These are phyloP conservation scores for Dactylellina drechsleri DNA, from an alignment of 2,329 filamentous ascomycete genomes.

Conservation along the genomic window DNA sequence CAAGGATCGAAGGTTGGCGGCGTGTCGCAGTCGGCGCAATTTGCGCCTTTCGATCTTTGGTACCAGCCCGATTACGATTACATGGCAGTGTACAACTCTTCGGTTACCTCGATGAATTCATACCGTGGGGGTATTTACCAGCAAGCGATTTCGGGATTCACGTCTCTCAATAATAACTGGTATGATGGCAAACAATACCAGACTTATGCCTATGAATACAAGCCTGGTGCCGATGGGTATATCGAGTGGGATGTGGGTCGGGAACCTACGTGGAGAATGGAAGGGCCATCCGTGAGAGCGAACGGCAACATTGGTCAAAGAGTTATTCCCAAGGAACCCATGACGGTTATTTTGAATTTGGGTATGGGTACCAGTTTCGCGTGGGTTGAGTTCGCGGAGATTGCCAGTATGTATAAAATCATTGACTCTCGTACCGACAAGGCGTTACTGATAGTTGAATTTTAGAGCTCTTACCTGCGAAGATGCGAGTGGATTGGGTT, in stretches of 20 bases:
- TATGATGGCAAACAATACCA: constrained; percentile 68
- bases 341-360: constrained; percentile 68
- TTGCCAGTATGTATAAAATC: constrained; percentile 27
- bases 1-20: constrained; percentile 59
- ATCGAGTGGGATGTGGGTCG: constrained; percentile 68
- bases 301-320: constrained; percentile 67
- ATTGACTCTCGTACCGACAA: background rate
- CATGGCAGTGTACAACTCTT: constrained; percentile 66
- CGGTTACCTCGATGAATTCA: constrained; percentile 65
- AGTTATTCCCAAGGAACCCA: constrained; percentile 67
- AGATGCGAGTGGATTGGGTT: constrained; percentile 69
- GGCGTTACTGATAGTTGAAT: constrained; percentile 11
- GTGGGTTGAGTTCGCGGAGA: constrained; percentile 62
- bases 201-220: constrained; percentile 69
- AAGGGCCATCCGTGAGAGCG: constrained; percentile 65
- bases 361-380: constrained; percentile 67
- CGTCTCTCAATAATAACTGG: constrained; percentile 68
- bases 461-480: constrained; percentile 62
- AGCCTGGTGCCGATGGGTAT: constrained; percentile 64
- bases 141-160: constrained; percentile 68
- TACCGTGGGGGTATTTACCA: constrained; percentile 69
- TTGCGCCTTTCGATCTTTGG: constrained; percentile 66
- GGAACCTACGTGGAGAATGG: constrained; percentile 66
- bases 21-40: constrained; percentile 61
- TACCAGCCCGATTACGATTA: constrained; percentile 74